Evolutionary conservation across 306 rosid genomes (phyloP).

Genomic region (Castanea sativa): DNA sequence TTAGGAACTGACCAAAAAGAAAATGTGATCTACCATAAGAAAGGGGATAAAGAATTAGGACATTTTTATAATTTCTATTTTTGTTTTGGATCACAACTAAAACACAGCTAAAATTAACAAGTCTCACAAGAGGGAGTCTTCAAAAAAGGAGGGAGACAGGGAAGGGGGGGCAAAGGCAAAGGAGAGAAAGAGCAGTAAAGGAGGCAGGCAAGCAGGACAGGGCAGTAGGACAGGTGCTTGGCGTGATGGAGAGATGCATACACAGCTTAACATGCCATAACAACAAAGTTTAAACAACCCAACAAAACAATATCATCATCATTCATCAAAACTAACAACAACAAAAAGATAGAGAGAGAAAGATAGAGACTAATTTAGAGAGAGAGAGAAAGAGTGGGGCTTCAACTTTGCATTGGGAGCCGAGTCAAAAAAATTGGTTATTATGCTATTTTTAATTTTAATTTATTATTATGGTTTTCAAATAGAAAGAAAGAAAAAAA

Average conservation of each 20-base stretch:
- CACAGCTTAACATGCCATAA: neutral
- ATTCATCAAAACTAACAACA: neutral
- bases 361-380: neutral
- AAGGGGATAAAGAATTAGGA: too few relatives aligned
- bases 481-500: conserved; percentile 9
- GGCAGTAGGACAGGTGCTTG: conserved; percentile 43
- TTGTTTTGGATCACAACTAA: conserved; percentile 1
- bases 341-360: neutral
- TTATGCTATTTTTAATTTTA: too few relatives aligned
- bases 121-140: conserved; percentile 19
- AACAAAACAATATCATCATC: neutral
- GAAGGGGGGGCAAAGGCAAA: neutral
- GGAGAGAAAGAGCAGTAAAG: conserved; percentile 14
- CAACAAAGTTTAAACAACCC: neutral
- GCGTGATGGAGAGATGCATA: conserved; percentile 53
- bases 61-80: too few relatives aligned
- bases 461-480: neutral
- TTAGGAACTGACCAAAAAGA: too few relatives aligned
- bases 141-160: neutral
- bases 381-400: conserved; percentile 14
- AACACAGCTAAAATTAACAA: conserved; percentile 15
- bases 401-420: conserved; percentile 29
- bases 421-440: conserved; percentile 10
- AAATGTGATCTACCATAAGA: too few relatives aligned
- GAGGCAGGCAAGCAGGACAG: neutral